Conservation (phyloP, 176 grass and related monocot species). For the Thalia dealbata region DNA sequence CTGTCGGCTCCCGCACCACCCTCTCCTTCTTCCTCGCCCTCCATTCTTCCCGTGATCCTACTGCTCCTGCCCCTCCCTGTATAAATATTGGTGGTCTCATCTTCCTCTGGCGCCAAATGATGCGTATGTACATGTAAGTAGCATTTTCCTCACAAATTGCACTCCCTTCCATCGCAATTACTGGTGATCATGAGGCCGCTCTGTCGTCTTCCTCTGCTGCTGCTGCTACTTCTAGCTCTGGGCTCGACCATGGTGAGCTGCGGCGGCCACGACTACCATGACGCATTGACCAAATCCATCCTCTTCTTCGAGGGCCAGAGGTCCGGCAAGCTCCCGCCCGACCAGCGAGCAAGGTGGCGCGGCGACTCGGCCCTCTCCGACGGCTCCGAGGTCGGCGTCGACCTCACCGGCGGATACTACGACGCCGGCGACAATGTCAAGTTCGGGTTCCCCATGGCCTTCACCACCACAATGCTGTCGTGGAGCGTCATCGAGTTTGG, state of each 20-base stretch:
- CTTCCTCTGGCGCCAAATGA: not conserved
- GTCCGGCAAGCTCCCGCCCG: constrained; percentile 46
- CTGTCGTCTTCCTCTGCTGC: constrained; percentile 15
- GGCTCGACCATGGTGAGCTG: constrained; percentile 15
- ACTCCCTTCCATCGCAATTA: not conserved
- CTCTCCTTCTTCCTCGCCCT: constrained; percentile 20
- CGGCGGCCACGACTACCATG: constrained; percentile 53
- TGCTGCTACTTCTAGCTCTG: not conserved
- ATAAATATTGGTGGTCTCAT: not conserved
- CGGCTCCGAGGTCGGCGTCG: constrained; percentile 46
- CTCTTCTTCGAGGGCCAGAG: constrained; percentile 91
- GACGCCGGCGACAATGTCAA: constrained; percentile 95
- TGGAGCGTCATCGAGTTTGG: constrained; percentile 86
- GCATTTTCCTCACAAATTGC: not conserved
- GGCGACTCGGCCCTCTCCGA: constrained; percentile 60
- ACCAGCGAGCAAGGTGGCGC: constrained; percentile 54
- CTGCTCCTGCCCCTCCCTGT: not conserved
- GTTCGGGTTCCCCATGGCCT: constrained; percentile 91
- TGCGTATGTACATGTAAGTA: not conserved
- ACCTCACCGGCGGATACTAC: constrained; percentile 80
- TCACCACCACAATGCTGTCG: constrained; percentile 85
- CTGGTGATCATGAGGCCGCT: not conserved
- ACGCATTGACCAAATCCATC: constrained; percentile 75
- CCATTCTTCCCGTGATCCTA: constrained; percentile 44
- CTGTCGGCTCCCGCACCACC: constrained; percentile 41